Percentiles rank a stretch among this genome's conserved stretches.
phyloP scores from a whole-genome alignment of 257 asterid genomes.

The Lavandula angustifolia region DNA sequence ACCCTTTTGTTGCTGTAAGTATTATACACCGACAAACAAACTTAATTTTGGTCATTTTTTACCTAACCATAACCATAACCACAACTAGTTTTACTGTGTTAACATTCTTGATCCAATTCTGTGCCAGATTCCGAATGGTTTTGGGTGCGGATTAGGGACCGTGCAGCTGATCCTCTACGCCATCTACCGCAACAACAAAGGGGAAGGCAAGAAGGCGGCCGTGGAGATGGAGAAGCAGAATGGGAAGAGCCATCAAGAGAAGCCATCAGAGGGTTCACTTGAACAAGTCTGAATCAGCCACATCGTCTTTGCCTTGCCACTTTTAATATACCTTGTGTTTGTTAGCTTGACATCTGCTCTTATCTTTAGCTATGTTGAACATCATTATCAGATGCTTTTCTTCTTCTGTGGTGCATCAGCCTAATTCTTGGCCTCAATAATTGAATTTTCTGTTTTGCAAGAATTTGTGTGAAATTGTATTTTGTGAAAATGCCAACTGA shows the following conservation, averaged over 20 bases:
- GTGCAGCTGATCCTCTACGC: slow-evolving; percentile 75
- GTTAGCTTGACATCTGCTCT: too few species aligned
- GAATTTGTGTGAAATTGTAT: neutral
- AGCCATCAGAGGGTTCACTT: slow-evolving; percentile 27
- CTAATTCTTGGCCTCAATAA: neutral
- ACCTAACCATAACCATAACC: too few species aligned
- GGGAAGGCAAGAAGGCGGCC: slow-evolving; percentile 32
- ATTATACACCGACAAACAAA: neutral
- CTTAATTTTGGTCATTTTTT: neutral
- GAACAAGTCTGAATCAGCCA: slow-evolving; percentile 37
- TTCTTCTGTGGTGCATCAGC: too few species aligned
- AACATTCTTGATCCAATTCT: neutral
- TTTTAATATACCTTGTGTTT: too few species aligned
- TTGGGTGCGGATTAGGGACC: slow-evolving; percentile 67
- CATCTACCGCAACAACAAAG: slow-evolving; percentile 60
- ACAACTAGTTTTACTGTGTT: too few species aligned
- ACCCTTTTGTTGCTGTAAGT: slow-evolving; percentile 83
- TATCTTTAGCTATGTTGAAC: too few species aligned
- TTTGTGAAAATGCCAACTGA: neutral
- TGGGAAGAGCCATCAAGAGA: slow-evolving; percentile 36
- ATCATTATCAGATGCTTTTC: neutral
- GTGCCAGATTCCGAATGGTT: slow-evolving; percentile 73
- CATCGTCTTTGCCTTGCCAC: neutral
- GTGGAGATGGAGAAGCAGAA: slow-evolving; percentile 35
- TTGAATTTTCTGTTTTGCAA: neutral